Evolutionary conservation across 331 rosid species (phyloP), one percentile per base, ranked within the genome.

Genomic region (Rhamnella rubrinervis): DNA sequence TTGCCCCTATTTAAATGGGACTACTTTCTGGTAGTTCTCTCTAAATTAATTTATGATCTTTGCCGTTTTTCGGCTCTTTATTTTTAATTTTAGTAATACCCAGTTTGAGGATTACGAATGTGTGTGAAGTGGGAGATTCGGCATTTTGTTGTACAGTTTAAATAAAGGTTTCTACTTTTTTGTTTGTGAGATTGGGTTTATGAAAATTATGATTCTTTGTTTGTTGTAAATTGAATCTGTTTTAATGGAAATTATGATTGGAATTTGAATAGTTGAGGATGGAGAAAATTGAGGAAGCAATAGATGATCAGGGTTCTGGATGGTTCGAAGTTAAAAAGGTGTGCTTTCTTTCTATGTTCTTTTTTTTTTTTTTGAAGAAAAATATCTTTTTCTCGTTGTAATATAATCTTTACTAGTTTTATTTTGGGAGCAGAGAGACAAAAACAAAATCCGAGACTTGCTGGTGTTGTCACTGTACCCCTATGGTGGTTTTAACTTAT

Each of bases 281-380:
- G 98, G 92, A 85, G 80, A 86, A 81, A 63, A 64, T 70, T 82
- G 92, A 77, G 57, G 88, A 80, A 65, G 69, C 67, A 23, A 83
- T 31, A 50, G 98, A 90, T 84, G 98, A 90, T 87, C 96, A 88
- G 80, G 87, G 88, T 77, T 75, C 97, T 18, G 98, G 98, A 87
- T 90, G 98, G 98, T 84, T 88, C 78, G 83, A 93, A 90, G 98
- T 88, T 75, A 93, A 91, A 84, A 93, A 90, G 98, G 98, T 90
- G 56, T 50, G 39, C 25, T 47, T n/a, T 57, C 47, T 26, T 70
- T 75, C 57, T 67, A 23, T 11, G 26, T 12, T 25, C 10, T 16
- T 62, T 21, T 14, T 66, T 15, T 31, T 28, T 37, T 17, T 65
- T 70, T 15, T 57, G 49, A 52, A 17, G 37, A 26, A 38, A 13